These are phyloP conservation scores for Vicia villosa DNA, from an alignment of 306 rosid genomes.

Conservation along the genomic window DNA sequence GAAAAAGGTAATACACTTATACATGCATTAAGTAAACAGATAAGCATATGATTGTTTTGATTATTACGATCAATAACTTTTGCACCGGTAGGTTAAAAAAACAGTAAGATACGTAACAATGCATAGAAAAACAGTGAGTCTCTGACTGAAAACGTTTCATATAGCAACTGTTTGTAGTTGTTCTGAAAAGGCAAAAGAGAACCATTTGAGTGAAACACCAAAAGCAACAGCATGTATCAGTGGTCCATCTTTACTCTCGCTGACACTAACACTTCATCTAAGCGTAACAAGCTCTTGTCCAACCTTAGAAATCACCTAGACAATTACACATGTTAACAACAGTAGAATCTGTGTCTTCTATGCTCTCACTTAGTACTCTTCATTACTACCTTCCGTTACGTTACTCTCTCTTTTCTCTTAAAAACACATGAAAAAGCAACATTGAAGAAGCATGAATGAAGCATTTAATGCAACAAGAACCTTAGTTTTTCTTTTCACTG, in stretches of 20 bases:
- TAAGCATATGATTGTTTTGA: not conserved
- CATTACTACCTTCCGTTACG: conserved; percentile 31
- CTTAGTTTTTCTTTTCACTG: conserved; percentile 47
- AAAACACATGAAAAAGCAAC: not conserved
- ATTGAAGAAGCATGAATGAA: conserved; percentile 26
- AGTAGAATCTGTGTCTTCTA: conserved; percentile 51
- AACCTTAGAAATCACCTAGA: conserved; percentile 33
- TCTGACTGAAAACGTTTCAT: conserved; percentile 45
- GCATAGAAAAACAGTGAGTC: conserved; percentile 1
- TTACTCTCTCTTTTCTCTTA: conserved; percentile 22
- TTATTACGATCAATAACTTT: not conserved
- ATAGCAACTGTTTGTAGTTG: conserved; percentile 50
- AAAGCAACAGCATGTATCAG: conserved; percentile 41
- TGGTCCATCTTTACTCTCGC: conserved; percentile 50
- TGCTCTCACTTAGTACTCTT: conserved; percentile 46
- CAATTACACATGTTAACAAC: conserved; percentile 15
- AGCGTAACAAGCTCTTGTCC: conserved; percentile 28
- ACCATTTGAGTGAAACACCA: conserved; percentile 59
- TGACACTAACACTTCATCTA: conserved; percentile 42
- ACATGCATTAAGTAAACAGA: conserved; percentile 3
- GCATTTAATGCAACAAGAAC: conserved; percentile 43
- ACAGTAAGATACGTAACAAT: conserved; percentile 12
- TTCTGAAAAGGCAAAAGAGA: conserved; percentile 57
- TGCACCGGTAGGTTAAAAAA: not conserved
- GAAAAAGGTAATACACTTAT: not conserved